Base-by-base conservation (phyloP, 2,329 filamentous ascomycete species). In the Orbilia javanica region DNA sequence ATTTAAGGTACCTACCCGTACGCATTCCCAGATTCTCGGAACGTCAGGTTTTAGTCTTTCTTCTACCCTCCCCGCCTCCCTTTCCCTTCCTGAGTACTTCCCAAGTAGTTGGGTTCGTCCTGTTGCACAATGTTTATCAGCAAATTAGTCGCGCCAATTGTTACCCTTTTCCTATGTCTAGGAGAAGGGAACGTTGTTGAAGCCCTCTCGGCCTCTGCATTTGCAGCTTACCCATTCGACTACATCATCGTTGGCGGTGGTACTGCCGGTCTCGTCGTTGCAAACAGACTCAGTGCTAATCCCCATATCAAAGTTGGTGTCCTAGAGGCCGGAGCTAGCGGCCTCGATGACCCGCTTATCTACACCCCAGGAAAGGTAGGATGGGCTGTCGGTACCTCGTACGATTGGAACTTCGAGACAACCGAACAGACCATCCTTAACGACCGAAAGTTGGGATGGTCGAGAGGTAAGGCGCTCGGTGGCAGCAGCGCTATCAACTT, bases 191-290 rank as follows among this genome's bases (percentile, higher is more conserved):
- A 55, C 46, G 62, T 34, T 46, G 65, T 31, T 4, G 36, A 34
- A 57, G 53, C 52, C 27, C 46, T 44, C 11, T 13, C 64, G 8
- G 63, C 42, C 4, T 13, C 53, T 10, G 13, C 53, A n/a, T 77
- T 77, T 60, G 50, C 57, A 10, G 42, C n/a, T 29, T 4, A 0
- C 11, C 10, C 79, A 4, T 87, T 85, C 82, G 86, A 87, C 81
- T 87, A 86, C 80, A 81, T 87, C 75, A 83, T 87, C 64, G 85
- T 87, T 20, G 86, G 86, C 36, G 86, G 86, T 36, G 86, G 86
- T 20, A 87, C 86, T 3, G 84, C 86, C 18, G 86, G 86, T 25
- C 84, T 86, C 66, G 84, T 86, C 0, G 83, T 87, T 69, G 86
- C 86, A 8, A 83, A 83, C 70, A 84, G 86, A 48, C 83, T 87